A percentile compares a stretch with the other conserved stretches of the same genome.
Evolutionary conservation across 371 early-diverging fungal genomes (phyloP).

Genomic region (Phascolomyces articulosus): DNA sequence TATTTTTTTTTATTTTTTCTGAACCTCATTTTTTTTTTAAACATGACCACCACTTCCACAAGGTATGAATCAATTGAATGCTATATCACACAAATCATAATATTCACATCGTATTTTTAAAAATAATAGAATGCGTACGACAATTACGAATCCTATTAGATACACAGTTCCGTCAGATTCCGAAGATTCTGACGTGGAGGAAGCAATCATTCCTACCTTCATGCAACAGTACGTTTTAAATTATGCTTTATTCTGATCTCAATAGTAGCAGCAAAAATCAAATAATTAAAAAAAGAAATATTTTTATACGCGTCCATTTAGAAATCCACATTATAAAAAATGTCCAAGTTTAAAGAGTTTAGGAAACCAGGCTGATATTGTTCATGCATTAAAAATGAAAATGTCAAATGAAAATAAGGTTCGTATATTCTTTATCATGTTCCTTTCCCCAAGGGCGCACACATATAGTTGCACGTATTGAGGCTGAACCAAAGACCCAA

Average conservation of each 20-base stretch:
- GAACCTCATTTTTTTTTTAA: too few relatives aligned
- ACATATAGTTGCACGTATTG: too few relatives aligned
- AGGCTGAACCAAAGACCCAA: too few relatives aligned
- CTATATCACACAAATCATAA: too few relatives aligned
- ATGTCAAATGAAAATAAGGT: background rate
- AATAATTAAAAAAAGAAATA: background rate
- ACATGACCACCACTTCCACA: too few relatives aligned
- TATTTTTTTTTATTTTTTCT: too few relatives aligned
- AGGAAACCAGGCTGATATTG: background rate
- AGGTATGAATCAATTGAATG: too few relatives aligned
- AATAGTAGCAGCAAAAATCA: background rate
- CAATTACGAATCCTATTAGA: slow-evolving; percentile 21
- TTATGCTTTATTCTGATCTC: background rate
- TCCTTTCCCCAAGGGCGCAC: too few relatives aligned
- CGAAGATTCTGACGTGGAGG: slow-evolving; percentile 28
- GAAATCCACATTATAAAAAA: slow-evolving; percentile 5
- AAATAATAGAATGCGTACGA: too few relatives aligned
- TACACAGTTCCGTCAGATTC: slow-evolving; percentile 22
- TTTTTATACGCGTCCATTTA: background rate
- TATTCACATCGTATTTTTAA: too few relatives aligned
- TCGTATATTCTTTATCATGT: too few relatives aligned
- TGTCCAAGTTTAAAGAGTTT: background rate
- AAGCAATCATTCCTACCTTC: background rate
- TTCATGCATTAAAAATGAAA: background rate
- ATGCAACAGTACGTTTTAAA: background rate